phyloP scores from a whole-genome alignment of 768 basidiomycete genomes.

The Vishniacozyma victoriae region DNA sequence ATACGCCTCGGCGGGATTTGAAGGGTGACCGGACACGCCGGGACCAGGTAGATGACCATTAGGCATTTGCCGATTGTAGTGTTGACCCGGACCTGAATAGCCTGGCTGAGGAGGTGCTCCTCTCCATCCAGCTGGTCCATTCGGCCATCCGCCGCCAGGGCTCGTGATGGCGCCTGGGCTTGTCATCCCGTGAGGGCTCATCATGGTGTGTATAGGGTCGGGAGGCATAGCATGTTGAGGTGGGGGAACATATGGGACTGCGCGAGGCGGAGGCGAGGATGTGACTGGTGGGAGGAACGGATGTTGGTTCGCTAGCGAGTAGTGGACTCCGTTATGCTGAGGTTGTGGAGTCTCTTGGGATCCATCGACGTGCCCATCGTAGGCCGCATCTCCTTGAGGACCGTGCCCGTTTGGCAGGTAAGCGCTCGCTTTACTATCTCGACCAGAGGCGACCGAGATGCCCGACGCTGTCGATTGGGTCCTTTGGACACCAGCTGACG shows the following conservation, averaged over 20 bases:
- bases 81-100: constrained; percentile 3
- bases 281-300: constrained; percentile 27
- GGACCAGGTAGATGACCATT: constrained; percentile 2
- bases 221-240: constrained; percentile 43
- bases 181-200: constrained; percentile 3
- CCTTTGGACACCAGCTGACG: constrained; percentile 2
- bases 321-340: not conserved
- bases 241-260: constrained; percentile 38
- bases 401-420: no score
- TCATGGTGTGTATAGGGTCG: constrained; percentile 37
- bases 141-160: not conserved
- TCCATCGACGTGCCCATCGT: not conserved
- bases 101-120: not conserved
- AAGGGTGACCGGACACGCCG: constrained; percentile 3
- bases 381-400: no score
- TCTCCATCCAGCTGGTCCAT: not conserved
- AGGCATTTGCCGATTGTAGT: constrained; percentile 2
- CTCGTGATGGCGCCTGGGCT: not conserved
- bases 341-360: not conserved
- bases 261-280: constrained; percentile 31
- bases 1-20: constrained; percentile 8
- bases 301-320: not conserved
- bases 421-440: constrained; percentile 3
- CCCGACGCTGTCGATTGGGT: constrained; percentile 13
- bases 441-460: constrained; percentile 4